Evolutionary conservation across 2,329 filamentous ascomycete genomes (phyloP).

Genomic region (Fusarium hainanense): DNA sequence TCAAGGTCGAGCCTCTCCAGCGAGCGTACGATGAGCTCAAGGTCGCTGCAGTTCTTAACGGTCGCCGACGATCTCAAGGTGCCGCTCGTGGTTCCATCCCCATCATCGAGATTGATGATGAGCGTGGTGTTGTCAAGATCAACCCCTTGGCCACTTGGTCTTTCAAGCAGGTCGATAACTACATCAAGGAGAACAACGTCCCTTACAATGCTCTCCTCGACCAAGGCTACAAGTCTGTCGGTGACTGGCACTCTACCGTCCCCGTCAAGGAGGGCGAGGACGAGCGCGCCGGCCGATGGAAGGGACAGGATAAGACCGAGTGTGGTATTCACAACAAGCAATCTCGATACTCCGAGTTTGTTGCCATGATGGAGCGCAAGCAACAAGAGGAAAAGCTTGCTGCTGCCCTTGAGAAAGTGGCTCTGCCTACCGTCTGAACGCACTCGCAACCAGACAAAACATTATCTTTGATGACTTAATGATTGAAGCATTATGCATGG

Average conservation of each 20-base stretch:
- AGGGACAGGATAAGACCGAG: constrained; percentile 94
- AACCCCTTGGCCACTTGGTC: constrained; percentile 96
- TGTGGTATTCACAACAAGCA: constrained; percentile 99
- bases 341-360: constrained; percentile 88
- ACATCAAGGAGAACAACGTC: constrained; percentile 86
- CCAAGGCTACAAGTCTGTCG: constrained; percentile 96
- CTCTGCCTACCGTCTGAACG: constrained; percentile 44
- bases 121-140: constrained; percentile 93
- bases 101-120: constrained; percentile 90
- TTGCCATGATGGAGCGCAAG: constrained; percentile 78
- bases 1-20: constrained; percentile 96
- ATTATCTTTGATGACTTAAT: constrained; percentile 45
- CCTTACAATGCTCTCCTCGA: constrained; percentile 95
- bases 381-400: constrained; percentile 60
- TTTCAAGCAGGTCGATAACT: constrained; percentile 88
- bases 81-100: constrained; percentile 90
- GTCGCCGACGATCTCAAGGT: constrained; percentile 90
- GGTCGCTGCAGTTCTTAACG: constrained; percentile 91
- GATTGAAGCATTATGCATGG: constrained; percentile 45
- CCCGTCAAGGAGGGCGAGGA: constrained; percentile 93
- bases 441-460: constrained; percentile 33
- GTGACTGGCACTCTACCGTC: constrained; percentile 97
- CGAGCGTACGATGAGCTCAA: constrained; percentile 88
- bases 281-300: constrained; percentile 96
- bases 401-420: constrained; percentile 46